Percentiles rank a stretch among this genome's conserved stretches.
These are phyloP conservation scores for Talaromyces sp. DNA, from an alignment of 2,329 filamentous ascomycete species.

Conservation along the genomic window DNA sequence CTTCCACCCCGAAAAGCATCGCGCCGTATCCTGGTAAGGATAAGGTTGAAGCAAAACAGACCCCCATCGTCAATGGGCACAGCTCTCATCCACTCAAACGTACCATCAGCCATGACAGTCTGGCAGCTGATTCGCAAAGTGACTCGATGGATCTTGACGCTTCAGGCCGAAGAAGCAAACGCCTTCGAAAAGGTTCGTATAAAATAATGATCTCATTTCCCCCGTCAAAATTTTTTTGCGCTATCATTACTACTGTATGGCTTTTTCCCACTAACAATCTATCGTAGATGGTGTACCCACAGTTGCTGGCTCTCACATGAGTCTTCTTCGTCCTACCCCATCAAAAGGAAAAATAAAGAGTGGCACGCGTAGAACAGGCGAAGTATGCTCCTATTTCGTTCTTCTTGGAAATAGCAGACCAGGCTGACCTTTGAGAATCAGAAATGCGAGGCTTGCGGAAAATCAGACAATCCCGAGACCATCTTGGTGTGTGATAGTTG, in stretches of 20 bases:
- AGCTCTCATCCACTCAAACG: constrained; percentile 64
- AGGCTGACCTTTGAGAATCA: constrained; percentile 35
- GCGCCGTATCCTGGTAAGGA: constrained; percentile 50
- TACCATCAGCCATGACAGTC: constrained; percentile 59
- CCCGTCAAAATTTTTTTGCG: not conserved
- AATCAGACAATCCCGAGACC: constrained; percentile 64
- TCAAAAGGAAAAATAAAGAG: constrained; percentile 54
- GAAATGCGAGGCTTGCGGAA: constrained; percentile 84
- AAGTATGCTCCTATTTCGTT: constrained; percentile 40
- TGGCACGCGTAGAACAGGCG: constrained; percentile 53
- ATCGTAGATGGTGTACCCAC: constrained; percentile 58
- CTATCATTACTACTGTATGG: not conserved
- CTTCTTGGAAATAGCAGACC: not conserved
- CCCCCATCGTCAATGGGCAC: constrained; percentile 49
- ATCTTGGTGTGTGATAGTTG: constrained; percentile 86
- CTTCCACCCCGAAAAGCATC: constrained; percentile 58
- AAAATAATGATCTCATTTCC: not conserved
- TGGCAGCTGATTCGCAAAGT: constrained; percentile 37
- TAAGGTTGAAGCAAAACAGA: constrained; percentile 20
- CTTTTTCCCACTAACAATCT: not conserved
- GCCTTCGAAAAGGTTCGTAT: constrained; percentile 74
- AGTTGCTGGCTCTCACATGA: constrained; percentile 95
- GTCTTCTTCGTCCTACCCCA: constrained; percentile 76
- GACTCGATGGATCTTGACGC: constrained; percentile 54
- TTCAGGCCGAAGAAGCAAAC: constrained; percentile 79